phyloP scores from a whole-genome alignment of 163 green algal genomes.

The Coccomyxa subellipsoidea region DNA sequence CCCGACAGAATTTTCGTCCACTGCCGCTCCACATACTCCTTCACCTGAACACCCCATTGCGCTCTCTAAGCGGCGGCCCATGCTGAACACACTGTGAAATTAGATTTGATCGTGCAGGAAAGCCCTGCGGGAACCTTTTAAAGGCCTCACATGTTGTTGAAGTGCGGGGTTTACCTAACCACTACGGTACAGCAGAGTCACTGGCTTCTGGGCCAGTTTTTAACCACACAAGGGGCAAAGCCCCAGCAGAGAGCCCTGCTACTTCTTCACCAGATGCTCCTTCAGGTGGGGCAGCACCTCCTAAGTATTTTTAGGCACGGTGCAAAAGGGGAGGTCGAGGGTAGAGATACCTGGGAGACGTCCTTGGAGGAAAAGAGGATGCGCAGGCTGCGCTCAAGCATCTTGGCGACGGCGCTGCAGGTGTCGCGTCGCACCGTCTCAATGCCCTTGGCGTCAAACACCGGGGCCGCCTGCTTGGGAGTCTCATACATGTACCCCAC shows the following conservation, averaged over 20 bases:
- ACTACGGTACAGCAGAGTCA: too few relatives aligned
- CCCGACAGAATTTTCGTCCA: slow-evolving; percentile 83
- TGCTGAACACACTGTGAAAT: too few relatives aligned
- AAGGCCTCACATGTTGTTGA: too few relatives aligned
- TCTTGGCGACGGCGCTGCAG: slow-evolving; percentile 88
- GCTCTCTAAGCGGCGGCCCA: background rate
- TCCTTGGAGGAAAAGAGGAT: slow-evolving; percentile 80
- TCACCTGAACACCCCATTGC: slow-evolving; percentile 45
- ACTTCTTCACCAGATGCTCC: too few relatives aligned
- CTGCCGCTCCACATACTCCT: slow-evolving; percentile 75
- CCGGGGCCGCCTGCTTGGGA: slow-evolving; percentile 46
- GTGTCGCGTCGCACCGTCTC: slow-evolving; percentile 92
- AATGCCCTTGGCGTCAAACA: slow-evolving; percentile 97
- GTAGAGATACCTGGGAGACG: slow-evolving; percentile 46
- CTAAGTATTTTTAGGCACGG: too few relatives aligned
- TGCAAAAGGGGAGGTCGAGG: background rate
- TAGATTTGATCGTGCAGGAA: too few relatives aligned
- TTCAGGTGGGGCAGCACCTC: too few relatives aligned
- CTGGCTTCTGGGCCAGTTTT: too few relatives aligned
- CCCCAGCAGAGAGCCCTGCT: too few relatives aligned
- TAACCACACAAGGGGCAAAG: too few relatives aligned
- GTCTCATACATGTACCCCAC: slow-evolving; percentile 86
- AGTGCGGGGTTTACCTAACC: too few relatives aligned
- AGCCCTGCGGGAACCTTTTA: too few relatives aligned
- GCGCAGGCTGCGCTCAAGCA: slow-evolving; percentile 81